Conservation (phyloP, 2,329 filamentous ascomycete species). For the Chaetomiaceae sp. region DNA sequence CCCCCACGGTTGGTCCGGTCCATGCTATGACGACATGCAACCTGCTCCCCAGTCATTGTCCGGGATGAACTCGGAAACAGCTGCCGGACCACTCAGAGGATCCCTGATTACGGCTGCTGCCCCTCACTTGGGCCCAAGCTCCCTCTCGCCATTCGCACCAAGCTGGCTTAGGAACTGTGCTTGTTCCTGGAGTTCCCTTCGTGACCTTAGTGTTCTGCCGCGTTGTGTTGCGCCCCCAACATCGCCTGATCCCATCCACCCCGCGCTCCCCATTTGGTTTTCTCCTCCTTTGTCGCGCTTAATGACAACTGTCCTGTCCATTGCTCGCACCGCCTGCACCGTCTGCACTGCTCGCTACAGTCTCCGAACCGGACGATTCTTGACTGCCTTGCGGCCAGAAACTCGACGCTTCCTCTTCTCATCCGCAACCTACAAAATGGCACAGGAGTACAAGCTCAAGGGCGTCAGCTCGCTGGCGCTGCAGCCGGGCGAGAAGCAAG, state of each 20-base stretch:
- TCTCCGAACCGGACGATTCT: background rate
- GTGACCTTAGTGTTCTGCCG: too few species aligned
- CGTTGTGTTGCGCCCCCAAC: too few species aligned
- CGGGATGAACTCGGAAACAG: background rate
- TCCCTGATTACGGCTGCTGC: background rate
- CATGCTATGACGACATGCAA: slow-evolving; percentile 2
- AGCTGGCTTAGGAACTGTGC: too few species aligned
- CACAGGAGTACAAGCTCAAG: slow-evolving; percentile 66
- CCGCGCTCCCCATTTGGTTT: background rate
- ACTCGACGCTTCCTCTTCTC: slow-evolving; percentile 8
- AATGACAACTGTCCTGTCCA: background rate
- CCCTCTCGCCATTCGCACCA: background rate
- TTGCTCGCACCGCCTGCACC: background rate
- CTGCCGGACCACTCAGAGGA: background rate
- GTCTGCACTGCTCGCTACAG: too few species aligned
- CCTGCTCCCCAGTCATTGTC: background rate
- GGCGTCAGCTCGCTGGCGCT: slow-evolving; percentile 69
- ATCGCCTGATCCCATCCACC: too few species aligned
- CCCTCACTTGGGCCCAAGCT: background rate
- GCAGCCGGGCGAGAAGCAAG: slow-evolving; percentile 75
- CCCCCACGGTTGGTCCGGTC: too few species aligned
- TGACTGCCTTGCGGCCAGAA: background rate
- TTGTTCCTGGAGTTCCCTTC: too few species aligned
- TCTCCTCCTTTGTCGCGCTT: slow-evolving; percentile 6
- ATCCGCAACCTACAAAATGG: slow-evolving; percentile 39